Base-by-base conservation (phyloP, 2,329 filamentous ascomycete species). In the Apiospora kogelbergensis region DNA sequence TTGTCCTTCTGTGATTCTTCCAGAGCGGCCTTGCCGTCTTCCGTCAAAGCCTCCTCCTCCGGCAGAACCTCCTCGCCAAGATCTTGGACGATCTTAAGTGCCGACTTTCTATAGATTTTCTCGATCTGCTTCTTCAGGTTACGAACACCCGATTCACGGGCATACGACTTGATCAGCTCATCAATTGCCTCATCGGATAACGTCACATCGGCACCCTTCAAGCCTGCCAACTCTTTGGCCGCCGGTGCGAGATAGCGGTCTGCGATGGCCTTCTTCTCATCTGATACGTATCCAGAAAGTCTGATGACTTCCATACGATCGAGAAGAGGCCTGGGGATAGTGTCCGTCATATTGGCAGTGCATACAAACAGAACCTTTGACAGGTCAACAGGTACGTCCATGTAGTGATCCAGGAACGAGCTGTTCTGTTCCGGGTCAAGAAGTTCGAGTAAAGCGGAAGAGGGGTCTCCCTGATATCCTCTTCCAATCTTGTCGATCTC, bases 121-220 rank as follows among this genome's bases (percentile, higher is more conserved):
- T 99, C 96, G 71, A 99, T 99, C 80, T 98, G 95, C 85, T 99
- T 98, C 88, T 99, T 99, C 71, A 99, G 84, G 78, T 99, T 99
- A 73, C 96, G 91, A 10, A 99, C 97, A 75, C 96, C 96, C 57
- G 94, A 97, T 82, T 99, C 96, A 57, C 96, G 93, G 82, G 95
- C 98, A 84, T 99, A 99, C 30, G 94, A 97, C 83, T 98, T 98
- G 84, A 99, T 99, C 60, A 99, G 87, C 81, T 99, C 96, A 76
- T 96, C 92, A 60, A 99, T 97, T 15, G 95, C 97, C 69, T 93
- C 91, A 74, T 94, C 90, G 71, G 90, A 91, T 57, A 99, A 85
- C n/a, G 85, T 84, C n/a, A 99, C 95, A 77, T 98, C 92, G 24
- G 95, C 95, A 24, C 96, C 89, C 78, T 97, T 94, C 71, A 99